phyloP scores from a whole-genome alignment of 225 moss, liverwort and hornwort species.

The Ulota crispa region DNA sequence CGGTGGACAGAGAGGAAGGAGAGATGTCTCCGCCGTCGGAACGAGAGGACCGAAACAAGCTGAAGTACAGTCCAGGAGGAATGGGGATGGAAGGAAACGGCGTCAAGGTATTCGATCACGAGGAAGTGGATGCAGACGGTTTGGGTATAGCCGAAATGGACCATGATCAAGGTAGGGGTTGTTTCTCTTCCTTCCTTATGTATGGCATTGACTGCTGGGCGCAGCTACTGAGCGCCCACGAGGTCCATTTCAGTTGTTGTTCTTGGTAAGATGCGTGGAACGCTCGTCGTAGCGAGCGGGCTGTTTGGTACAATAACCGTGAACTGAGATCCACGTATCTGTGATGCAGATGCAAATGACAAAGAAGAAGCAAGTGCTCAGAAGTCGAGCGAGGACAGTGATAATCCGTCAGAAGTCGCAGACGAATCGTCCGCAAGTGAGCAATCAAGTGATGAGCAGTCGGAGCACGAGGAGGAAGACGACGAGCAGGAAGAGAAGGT shows the following conservation, averaged over 20 bases:
- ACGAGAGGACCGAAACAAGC: conserved; percentile 42
- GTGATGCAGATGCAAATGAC: conserved; percentile 72
- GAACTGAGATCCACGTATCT: neutral
- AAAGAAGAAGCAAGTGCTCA: conserved; percentile 88
- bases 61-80: conserved; percentile 17
- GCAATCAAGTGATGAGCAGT: conserved; percentile 63
- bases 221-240: neutral
- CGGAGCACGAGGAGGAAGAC: conserved; percentile 69
- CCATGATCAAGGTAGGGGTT: conserved; percentile 39
- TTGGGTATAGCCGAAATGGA: conserved; percentile 41
- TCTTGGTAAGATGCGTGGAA: neutral
- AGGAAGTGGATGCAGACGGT: conserved; percentile 48
- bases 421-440: conserved; percentile 80
- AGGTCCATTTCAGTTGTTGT: neutral
- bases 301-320: neutral
- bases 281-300: neutral
- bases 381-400: conserved; percentile 73
- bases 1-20: conserved; percentile 52
- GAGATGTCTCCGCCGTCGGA: conserved; percentile 53
- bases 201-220: neutral
- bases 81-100: conserved; percentile 41
- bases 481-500: conserved; percentile 73
- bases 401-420: conserved; percentile 82
- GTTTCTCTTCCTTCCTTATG: neutral
- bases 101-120: conserved; percentile 30